Conservation (phyloP, 768 basidiomycete species). For the Lanmaoa pseudosensibilis region DNA sequence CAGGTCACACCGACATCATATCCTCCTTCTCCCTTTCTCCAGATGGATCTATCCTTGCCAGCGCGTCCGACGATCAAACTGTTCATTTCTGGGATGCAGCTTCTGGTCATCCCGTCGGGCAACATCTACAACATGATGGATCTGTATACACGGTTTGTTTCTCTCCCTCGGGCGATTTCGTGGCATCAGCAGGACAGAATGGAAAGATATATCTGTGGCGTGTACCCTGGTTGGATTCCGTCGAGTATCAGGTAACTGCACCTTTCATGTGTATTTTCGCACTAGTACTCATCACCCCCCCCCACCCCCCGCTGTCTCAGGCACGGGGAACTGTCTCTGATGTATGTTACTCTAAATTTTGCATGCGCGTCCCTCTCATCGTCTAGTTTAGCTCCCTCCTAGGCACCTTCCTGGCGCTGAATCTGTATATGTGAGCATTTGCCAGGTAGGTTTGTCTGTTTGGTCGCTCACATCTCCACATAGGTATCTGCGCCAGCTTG, state of each 20-base stretch:
- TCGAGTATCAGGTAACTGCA: background rate
- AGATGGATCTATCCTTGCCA: too few species aligned
- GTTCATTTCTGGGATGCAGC: conserved; percentile 5
- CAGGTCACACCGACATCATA: conserved; percentile 12
- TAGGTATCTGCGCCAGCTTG: too few species aligned
- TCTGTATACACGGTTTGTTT: background rate
- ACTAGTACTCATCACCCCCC: background rate
- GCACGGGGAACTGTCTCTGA: too few species aligned
- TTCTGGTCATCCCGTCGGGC: background rate
- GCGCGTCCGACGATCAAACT: conserved; percentile 1
- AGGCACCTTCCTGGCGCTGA: too few species aligned
- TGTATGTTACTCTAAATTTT: background rate
- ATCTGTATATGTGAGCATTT: too few species aligned
- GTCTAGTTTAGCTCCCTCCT: too few species aligned
- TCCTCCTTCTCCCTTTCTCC: background rate
- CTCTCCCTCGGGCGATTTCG: conserved; percentile 1
- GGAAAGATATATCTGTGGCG: background rate
- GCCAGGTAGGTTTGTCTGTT: too few species aligned
- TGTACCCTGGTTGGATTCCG: background rate
- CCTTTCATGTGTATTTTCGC: background rate
- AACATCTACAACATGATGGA: background rate
- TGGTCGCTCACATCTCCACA: too few species aligned
- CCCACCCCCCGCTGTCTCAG: background rate
- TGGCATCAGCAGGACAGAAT: background rate
- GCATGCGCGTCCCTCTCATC: too few species aligned